A percentile compares a stretch with the other conserved stretches of the same genome.
Evolutionary conservation across 2,329 filamentous ascomycete species (phyloP).

Genomic region (Penicillium sp.): DNA sequence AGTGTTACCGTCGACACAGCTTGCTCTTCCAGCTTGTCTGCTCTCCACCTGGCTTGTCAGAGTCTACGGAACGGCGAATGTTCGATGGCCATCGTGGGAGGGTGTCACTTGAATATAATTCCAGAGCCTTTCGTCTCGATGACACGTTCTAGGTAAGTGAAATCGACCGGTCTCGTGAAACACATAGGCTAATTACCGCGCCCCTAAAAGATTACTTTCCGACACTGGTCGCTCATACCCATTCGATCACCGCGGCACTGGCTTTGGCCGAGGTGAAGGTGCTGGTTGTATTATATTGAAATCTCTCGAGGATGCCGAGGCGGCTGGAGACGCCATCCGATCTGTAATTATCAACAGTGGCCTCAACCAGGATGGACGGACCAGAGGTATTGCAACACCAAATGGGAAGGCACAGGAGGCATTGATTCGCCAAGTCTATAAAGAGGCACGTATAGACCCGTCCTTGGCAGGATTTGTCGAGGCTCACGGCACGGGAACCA

Average conservation of each 20-base stretch:
- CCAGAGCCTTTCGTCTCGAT: slow-evolving; percentile 28
- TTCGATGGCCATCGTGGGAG: slow-evolving; percentile 29
- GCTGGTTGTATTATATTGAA: slow-evolving; percentile 30
- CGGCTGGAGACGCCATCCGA: slow-evolving; percentile 26
- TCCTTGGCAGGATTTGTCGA: slow-evolving; percentile 39
- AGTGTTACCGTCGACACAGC: slow-evolving; percentile 33
- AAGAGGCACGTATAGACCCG: slow-evolving; percentile 37
- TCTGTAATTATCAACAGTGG: slow-evolving; percentile 24
- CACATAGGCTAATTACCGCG: neutral
- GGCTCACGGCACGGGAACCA: slow-evolving; percentile 46
- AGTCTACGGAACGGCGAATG: slow-evolving; percentile 28
- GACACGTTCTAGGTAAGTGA: slow-evolving; percentile 21
- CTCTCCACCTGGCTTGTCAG: slow-evolving; percentile 29
- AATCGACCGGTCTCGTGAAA: neutral
- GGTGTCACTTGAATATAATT: slow-evolving; percentile 27
- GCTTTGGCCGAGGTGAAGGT: slow-evolving; percentile 40
- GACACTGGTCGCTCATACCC: slow-evolving; percentile 27
- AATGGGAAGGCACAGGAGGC: slow-evolving; percentile 37
- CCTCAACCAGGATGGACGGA: slow-evolving; percentile 26
- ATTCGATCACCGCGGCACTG: slow-evolving; percentile 28
- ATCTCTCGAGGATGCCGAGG: slow-evolving; percentile 26
- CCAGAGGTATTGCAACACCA: slow-evolving; percentile 30
- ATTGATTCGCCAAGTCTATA: slow-evolving; percentile 42
- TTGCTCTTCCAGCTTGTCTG: slow-evolving; percentile 31
- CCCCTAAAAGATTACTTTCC: slow-evolving; percentile 19